Percentiles rank a stretch among this genome's conserved stretches.
These are phyloP conservation scores for Fraxinus anomala DNA, from an alignment of 257 asterid species.

Conservation along the genomic window DNA sequence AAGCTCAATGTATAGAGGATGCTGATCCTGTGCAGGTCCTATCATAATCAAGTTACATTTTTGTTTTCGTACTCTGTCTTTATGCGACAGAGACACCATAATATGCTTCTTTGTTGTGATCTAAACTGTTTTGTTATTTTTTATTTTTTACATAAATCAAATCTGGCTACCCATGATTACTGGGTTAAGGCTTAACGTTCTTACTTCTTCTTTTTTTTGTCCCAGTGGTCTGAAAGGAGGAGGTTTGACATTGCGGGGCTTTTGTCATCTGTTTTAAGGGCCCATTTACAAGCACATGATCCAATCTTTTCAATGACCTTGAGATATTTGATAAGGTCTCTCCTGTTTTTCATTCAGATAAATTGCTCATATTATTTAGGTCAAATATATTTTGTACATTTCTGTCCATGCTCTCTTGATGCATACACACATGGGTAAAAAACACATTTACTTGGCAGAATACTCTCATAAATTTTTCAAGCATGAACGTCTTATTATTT, in stretches of 20 bases:
- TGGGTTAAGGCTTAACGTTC: background rate
- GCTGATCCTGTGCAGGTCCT: background rate
- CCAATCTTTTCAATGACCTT: slow-evolving; percentile 87
- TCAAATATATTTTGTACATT: background rate
- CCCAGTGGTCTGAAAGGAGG: slow-evolving; percentile 92
- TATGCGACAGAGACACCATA: background rate
- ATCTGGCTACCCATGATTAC: slow-evolving; percentile 10
- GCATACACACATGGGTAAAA: background rate
- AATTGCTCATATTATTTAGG: slow-evolving; percentile 5
- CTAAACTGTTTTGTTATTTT: background rate
- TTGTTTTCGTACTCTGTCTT: background rate
- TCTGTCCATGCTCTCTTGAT: background rate
- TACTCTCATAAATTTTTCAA: background rate
- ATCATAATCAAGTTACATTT: background rate
- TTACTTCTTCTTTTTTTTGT: slow-evolving; percentile 20
- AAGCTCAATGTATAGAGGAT: background rate
- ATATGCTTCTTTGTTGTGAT: background rate
- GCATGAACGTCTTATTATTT: background rate
- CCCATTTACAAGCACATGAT: slow-evolving; percentile 81
- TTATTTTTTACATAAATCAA: slow-evolving; percentile 12
- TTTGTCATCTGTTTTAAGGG: slow-evolving; percentile 75
- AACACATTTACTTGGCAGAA: background rate
- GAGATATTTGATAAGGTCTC: slow-evolving; percentile 88
- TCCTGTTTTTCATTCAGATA: slow-evolving; percentile 13
- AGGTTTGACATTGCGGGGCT: slow-evolving; percentile 94